Evolutionary conservation across 1,139 yeast genomes (phyloP).

Genomic region (Yamadazyma kanchanaburiensis): DNA sequence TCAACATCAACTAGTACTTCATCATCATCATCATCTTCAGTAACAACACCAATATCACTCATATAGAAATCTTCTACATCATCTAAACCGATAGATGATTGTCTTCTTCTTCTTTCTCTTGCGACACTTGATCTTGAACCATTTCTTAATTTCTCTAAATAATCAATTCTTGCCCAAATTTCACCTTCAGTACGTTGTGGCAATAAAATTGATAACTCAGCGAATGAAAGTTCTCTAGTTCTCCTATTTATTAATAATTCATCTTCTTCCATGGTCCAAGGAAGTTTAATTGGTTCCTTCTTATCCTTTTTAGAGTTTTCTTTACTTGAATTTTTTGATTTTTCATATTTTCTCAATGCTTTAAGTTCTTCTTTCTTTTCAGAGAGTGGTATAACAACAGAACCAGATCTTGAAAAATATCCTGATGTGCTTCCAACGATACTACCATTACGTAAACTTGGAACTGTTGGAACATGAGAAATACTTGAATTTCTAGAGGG

Average conservation of each 20-base stretch:
- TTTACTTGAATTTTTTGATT: conserved; percentile 9
- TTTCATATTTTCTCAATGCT: conserved; percentile 22
- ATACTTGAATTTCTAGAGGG: conserved; percentile 42
- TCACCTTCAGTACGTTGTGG: conserved; percentile 76
- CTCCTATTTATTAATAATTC: conserved; percentile 58
- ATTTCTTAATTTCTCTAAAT: conserved; percentile 46
- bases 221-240: conserved; percentile 60
- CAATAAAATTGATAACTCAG: conserved; percentile 69
- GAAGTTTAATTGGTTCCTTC: conserved; percentile 32
- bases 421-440: conserved; percentile 32
- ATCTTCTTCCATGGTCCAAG: conserved; percentile 71
- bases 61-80: conserved; percentile 48
- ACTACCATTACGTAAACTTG: conserved; percentile 42
- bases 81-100: conserved; percentile 41
- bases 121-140: conserved; percentile 37
- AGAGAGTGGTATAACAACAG: conserved; percentile 40
- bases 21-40: conserved; percentile 32
- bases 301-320: conserved; percentile 11
- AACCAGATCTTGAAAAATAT: conserved; percentile 42
- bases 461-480: conserved; percentile 33
- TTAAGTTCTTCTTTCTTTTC: conserved; percentile 31
- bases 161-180: conserved; percentile 59
- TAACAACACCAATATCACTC: conserved; percentile 36
- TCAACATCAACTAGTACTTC: conserved; percentile 42
- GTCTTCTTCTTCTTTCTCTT: conserved; percentile 34